These are phyloP conservation scores for Daedalea quercina DNA, from an alignment of 768 basidiomycete genomes.

Conservation along the genomic window DNA sequence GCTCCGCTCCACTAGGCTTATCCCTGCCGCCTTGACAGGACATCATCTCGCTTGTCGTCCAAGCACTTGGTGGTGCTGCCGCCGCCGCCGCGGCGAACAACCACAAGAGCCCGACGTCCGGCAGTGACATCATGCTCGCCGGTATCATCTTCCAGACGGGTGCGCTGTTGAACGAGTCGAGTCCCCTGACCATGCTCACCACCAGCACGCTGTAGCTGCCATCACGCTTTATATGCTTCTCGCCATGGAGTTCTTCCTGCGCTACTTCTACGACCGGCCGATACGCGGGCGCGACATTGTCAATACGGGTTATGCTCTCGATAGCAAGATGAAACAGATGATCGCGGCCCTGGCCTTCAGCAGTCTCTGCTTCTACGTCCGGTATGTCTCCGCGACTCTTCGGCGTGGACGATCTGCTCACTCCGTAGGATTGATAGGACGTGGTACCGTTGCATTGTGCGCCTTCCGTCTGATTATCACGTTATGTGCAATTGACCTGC, in stretches of 20 bases:
- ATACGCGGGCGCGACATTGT: slow-evolving; percentile 14
- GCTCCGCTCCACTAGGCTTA: neutral
- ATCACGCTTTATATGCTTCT: slow-evolving; percentile 34
- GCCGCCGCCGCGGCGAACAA: slow-evolving; percentile 28
- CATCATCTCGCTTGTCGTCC: slow-evolving; percentile 50
- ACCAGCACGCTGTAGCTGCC: slow-evolving; percentile 25
- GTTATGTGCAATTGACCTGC: neutral
- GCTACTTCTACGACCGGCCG: slow-evolving; percentile 31
- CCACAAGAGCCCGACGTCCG: slow-evolving; percentile 22
- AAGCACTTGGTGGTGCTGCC: slow-evolving; percentile 58
- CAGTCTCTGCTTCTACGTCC: slow-evolving; percentile 42
- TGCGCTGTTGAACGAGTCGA: slow-evolving; percentile 21
- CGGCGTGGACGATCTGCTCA: neutral
- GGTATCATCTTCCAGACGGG: slow-evolving; percentile 58
- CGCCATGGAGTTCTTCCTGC: slow-evolving; percentile 38
- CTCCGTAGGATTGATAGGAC: slow-evolving; percentile 22
- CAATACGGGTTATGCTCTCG: slow-evolving; percentile 9
- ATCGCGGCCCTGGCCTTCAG: slow-evolving; percentile 28
- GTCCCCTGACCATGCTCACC: too few relatives aligned
- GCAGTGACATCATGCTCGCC: slow-evolving; percentile 50
- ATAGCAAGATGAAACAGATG: slow-evolving; percentile 24
- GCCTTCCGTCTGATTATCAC: neutral
- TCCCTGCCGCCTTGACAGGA: slow-evolving; percentile 28
- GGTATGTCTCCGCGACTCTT: slow-evolving; percentile 25
- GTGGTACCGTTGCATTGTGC: slow-evolving; percentile 41